Evolutionary conservation across 768 basidiomycete genomes (phyloP).

Genomic region (Russula compacta): DNA sequence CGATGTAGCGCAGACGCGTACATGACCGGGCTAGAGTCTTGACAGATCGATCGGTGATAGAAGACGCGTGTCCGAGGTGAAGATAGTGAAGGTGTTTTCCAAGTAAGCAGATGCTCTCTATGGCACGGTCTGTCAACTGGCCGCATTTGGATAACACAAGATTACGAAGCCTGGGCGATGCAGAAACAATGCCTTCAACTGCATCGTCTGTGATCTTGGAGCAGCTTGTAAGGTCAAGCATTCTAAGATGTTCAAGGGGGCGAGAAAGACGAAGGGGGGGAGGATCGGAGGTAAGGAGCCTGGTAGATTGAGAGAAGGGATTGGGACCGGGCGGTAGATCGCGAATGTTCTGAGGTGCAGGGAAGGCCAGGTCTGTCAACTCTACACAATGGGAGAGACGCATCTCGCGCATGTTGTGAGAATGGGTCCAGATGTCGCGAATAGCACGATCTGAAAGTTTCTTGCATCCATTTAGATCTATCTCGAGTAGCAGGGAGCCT

Average conservation of each 20-base stretch:
- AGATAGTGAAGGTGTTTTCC: constrained; percentile 93
- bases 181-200: constrained; percentile 71
- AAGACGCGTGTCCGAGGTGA: constrained; percentile 85
- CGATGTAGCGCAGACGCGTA: constrained; percentile 87
- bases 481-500: constrained; percentile 84
- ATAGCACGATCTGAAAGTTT: constrained; percentile 68
- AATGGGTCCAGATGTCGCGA: constrained; percentile 77
- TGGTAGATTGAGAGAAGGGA: constrained; percentile 31
- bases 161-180: constrained; percentile 77
- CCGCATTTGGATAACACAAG: constrained; percentile 81
- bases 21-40: constrained; percentile 76
- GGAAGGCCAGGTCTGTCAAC: constrained; percentile 82
- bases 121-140: constrained; percentile 67
- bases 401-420: constrained; percentile 83
- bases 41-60: constrained; percentile 86
- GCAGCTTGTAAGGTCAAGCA: constrained; percentile 89
- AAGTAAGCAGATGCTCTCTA: constrained; percentile 76
- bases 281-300: constrained; percentile 32
- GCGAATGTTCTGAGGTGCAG: constrained; percentile 46
- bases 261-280: constrained; percentile 59
- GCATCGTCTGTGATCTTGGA: constrained; percentile 72
- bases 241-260: constrained; percentile 76
- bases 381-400: constrained; percentile 69
- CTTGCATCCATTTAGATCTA: constrained; percentile 84
- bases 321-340: constrained; percentile 33